Evolutionary conservation across 129 eudicot species (phyloP), one percentile per base, ranked within the genome.

Genomic region (Flaveria linearis): DNA sequence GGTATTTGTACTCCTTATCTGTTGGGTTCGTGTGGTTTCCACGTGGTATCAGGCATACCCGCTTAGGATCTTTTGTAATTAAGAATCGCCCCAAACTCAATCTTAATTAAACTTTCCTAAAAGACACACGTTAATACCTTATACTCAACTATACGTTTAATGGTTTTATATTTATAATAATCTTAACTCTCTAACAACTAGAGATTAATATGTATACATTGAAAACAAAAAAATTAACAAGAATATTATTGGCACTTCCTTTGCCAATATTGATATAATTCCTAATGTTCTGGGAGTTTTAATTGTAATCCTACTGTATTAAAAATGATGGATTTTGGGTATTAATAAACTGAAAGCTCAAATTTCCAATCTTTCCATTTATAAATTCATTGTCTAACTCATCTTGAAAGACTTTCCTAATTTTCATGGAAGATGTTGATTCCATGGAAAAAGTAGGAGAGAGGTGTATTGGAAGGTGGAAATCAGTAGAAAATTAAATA

Each of bases 351-450:
- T 58, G 65, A 45, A 58, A 23, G 13, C 18, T 14, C n/a, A 13
- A 62, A 1, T 62, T 66, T 49, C 75, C 53, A 52, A 1, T 23
- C 17, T 45, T 22, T 15, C 13, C 7, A 71, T 25, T 53, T 39
- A 53, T 26, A n/a, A 12, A 75, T 15, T 76, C 16, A 33, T 47
- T 36, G 17, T 49, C 46, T 39, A 65, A 66, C 49, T 36, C 81
- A 76, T 36, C 46, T 39, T 76, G 74, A 67, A 65, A 49, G 36
- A 66, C 66, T 65, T 39, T 57, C 68, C 74, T 67, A 72, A 67
- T 76, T 76, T 76, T 25, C 57, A 76, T 68, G 55, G 69, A 23
- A 76, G 66, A 76, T 39, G 68, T 67, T 76, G 74, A 76, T 67
- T 76, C 57, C 47, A 68, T 76, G 74, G 14, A 67, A 63, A 65